Conservation (phyloP, 192 early-diverging fungal genomes). For the Coemansia sp. region DNA sequence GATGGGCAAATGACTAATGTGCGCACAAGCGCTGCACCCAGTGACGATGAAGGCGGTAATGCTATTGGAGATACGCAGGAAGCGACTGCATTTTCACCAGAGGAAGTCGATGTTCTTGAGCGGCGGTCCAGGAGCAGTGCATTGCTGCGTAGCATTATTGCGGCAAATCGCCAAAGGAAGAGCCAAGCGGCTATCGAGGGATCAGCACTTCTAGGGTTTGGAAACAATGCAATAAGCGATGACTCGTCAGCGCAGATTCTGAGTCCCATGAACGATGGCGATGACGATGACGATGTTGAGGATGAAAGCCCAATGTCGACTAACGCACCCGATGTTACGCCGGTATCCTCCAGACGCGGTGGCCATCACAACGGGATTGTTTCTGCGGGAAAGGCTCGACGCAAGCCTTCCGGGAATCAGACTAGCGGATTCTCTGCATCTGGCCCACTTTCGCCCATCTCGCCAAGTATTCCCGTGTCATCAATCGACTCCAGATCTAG, state of each 20-base stretch:
- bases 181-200: constrained; percentile 8
- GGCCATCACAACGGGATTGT: background rate
- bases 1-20: constrained; percentile 4
- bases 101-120: constrained; percentile 17
- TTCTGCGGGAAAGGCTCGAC: constrained; percentile 6
- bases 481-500: constrained; percentile 4
- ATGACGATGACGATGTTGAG: constrained; percentile 7
- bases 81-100: background rate
- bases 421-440: background rate
- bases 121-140: constrained; percentile 38
- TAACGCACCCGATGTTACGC: background rate
- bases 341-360: constrained; percentile 3
- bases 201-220: constrained; percentile 1
- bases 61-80: background rate
- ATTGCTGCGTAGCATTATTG: constrained; percentile 47
- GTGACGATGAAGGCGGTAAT: constrained; percentile 19
- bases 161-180: constrained; percentile 45
- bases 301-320: constrained; percentile 4
- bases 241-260: constrained; percentile 16
- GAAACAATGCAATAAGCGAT: constrained; percentile 9
- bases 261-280: constrained; percentile 12
- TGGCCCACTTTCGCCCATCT: background rate
- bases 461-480: constrained; percentile 9
- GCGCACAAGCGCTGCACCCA: constrained; percentile 4
- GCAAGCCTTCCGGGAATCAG: background rate